Base-by-base conservation (phyloP, 306 rosid genomes). In the Cucurbita ficifolia region DNA sequence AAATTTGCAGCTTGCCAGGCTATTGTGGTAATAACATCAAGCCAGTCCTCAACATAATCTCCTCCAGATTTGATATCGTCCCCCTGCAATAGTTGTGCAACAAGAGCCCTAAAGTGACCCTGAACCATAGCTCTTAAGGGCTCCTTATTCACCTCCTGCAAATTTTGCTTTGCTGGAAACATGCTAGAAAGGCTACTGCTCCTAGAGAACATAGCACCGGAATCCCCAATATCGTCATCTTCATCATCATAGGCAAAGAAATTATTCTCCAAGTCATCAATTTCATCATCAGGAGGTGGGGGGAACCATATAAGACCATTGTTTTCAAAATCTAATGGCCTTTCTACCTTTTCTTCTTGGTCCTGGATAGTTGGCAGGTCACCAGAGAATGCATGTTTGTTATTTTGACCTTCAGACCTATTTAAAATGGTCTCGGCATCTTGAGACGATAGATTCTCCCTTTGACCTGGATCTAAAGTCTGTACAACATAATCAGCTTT, bases 1-100 rank as follows among this genome's bases (percentile, higher is more conserved):
- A 85, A 94, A 86, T 78, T 88, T 73, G 95, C 99, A 57, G 99
- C 97, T 81, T 94, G 88, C 99, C 96, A 86, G 18, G 99, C 97
- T 78, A 94, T 60, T 70, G 78, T 62, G 59, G 91, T 80, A 75
- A 90, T 89, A 39, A 90, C 82, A 81, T 90, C 95, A 64, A 90
- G 91, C 99, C 97, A 94, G 76, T 88, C 91, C 78, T 79, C 87
- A 49, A 75, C 82, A 73, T 78, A 86, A 83, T 83, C 81, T 79
- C 83, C 96, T 73, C 82, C 85, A 61, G 81, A 55, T 79, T 83
- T 42, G 67, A 91, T 85, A 72, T 86, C 97, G 79, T 87, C 97
- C 77, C 89, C 96, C 78, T 82, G 92, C 77, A 94, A 84, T 70
- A 94, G 87, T 77, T 94, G 99, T 4, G 88, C 85, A 78, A 91